Evolutionary conservation across 768 basidiomycete species (phyloP), one percentile per base, ranked within the genome.

Genomic region (Lactarius trivialis): DNA sequence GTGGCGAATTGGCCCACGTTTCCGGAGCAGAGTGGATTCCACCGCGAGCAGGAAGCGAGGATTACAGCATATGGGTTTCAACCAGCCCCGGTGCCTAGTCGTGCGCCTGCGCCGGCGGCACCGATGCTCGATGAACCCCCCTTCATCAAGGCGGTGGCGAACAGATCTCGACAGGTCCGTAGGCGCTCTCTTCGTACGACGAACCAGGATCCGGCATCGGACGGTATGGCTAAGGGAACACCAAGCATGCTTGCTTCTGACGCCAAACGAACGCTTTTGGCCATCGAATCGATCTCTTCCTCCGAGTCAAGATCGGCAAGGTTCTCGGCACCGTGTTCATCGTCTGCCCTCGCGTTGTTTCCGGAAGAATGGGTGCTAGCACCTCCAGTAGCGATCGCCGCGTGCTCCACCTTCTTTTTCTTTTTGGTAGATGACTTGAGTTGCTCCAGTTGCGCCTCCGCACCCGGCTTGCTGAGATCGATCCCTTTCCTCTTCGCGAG

Each of bases 301-400:
- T 93, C 91, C 4, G 91, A 93, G 71, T 93, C 91, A 65, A 93
- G 65, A 60, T 91, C 86, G 54, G 89, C 88, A 56, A 88, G 73
- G 64, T 91, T 87, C 71, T 91, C 89, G 26, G 49, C 37, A 1
- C 60, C 67, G 17, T 55, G 58, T 45, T 79, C 79, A 4, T 74
- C 76, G 55, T 87, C 87, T 21, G 82, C 88, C 4, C 80, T 82
- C 37, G 77, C 82, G 1, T 76, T 79, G 53, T 81, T 72, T 15
- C 81, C 78, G 4, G 77, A 77, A 0, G 79, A 76, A 9, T 61
- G 65, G 2, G 57, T 28, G 26, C 60, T 60, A 3, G 80, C 78
- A 7, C 80, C 43, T 24, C 68, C 67, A 1, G 70, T 67, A 0
- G 71, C 68, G 0, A 70, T 79, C 0, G 82, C 79, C 0, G 79